phyloP scores from a whole-genome alignment of 257 asterid species.

The Jasminum sambac region DNA sequence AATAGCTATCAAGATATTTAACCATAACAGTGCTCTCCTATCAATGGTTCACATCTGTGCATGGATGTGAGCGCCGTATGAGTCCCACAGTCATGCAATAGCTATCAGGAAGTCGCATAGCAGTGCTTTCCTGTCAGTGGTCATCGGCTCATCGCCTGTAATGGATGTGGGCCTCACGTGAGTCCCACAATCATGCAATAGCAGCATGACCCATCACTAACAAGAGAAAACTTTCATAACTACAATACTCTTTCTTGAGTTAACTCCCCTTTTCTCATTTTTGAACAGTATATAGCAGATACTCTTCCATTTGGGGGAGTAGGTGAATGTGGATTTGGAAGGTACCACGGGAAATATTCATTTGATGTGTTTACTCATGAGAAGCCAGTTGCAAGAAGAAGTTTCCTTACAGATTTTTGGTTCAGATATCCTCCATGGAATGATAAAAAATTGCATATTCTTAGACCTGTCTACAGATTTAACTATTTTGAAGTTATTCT shows the following conservation, averaged over 20 bases:
- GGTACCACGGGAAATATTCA: constrained; percentile 80
- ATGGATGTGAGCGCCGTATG: no score
- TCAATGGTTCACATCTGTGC: no score
- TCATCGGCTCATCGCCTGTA: no score
- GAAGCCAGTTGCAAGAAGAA: constrained; percentile 44
- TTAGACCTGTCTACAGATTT: constrained; percentile 47
- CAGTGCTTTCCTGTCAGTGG: no score
- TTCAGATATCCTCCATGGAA: constrained; percentile 94
- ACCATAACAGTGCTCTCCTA: no score
- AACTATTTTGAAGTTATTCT: constrained; percentile 63
- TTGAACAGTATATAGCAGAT: constrained; percentile 65
- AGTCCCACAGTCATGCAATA: no score
- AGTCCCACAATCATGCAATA: not conserved
- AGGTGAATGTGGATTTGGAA: constrained; percentile 75
- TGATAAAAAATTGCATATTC: constrained; percentile 44
- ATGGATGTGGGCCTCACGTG: no score
- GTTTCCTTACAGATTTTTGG: constrained; percentile 61
- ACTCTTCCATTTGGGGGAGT: constrained; percentile 81
- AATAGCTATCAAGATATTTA: no score
- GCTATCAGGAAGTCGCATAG: no score
- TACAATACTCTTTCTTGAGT: no score
- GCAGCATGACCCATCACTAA: not conserved
- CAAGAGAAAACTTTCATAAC: not conserved
- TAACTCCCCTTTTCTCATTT: not conserved
- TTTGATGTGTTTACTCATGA: constrained; percentile 72